These are phyloP conservation scores for Cystofilobasidium macerans DNA, from an alignment of 768 basidiomycete genomes.

Conservation along the genomic window DNA sequence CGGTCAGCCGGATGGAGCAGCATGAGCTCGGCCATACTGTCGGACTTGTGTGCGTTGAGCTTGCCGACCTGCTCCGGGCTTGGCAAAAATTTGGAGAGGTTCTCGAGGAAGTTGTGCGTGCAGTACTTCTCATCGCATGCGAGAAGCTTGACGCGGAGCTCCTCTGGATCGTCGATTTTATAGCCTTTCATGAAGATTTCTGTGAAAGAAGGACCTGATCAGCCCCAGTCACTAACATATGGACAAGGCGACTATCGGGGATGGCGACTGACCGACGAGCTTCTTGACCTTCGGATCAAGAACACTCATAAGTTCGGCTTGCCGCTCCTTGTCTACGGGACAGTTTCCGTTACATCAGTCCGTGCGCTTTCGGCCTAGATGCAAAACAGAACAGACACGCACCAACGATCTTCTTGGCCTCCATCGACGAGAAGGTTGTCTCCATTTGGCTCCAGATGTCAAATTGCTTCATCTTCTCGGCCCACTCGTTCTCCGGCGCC, in stretches of 20 bases:
- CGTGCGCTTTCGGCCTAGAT: neutral
- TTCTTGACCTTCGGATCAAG: constrained; percentile 85
- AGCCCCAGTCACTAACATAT: neutral
- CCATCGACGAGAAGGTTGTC: constrained; percentile 77
- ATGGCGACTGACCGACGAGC: constrained; percentile 61
- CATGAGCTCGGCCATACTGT: constrained; percentile 69
- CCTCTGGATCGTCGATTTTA: constrained; percentile 70
- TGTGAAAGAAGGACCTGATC: constrained; percentile 35
- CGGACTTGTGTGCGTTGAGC: constrained; percentile 73
- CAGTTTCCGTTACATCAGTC: no score
- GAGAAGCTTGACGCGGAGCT: constrained; percentile 69
- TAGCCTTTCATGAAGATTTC: constrained; percentile 87
- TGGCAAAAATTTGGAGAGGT: constrained; percentile 75
- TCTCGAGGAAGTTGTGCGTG: constrained; percentile 76
- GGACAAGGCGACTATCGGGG: neutral
- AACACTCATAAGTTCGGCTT: constrained; percentile 81
- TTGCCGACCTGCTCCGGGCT: constrained; percentile 89
- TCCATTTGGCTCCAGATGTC: constrained; percentile 96
- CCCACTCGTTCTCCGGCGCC: constrained; percentile 53
- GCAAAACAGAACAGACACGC: constrained; percentile 43
- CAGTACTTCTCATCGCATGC: constrained; percentile 80
- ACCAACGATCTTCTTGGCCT: constrained; percentile 63
- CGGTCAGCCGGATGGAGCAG: constrained; percentile 88
- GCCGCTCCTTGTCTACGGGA: constrained; percentile 63
- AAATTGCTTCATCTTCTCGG: constrained; percentile 66